Conservation (phyloP, 805 yeast species). For the Yarrowia sp. region DNA sequence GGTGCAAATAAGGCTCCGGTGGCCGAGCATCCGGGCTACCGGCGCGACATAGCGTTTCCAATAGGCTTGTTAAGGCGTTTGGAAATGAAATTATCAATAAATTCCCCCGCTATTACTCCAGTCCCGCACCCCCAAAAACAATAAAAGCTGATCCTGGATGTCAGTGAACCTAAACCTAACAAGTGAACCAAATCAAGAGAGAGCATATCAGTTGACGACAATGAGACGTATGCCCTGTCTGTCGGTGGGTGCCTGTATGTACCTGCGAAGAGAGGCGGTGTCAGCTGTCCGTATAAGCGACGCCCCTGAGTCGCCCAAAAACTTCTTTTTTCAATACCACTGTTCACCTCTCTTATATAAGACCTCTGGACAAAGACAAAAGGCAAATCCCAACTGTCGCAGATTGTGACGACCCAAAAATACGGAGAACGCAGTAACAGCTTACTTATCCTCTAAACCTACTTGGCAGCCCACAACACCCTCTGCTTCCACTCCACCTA, state of each 20-base stretch:
- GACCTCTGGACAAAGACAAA: background rate
- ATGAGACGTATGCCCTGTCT: background rate
- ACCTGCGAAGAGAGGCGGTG: background rate
- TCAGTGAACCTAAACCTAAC: constrained; percentile 10
- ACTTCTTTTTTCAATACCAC: too few species aligned
- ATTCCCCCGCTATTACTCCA: constrained; percentile 6
- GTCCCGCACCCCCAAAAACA: background rate
- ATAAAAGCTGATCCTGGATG: constrained; percentile 3
- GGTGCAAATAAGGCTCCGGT: too few species aligned
- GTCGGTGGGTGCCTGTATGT: background rate
- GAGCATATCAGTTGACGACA: background rate
- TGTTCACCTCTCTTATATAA: too few species aligned
- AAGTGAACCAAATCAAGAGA: background rate
- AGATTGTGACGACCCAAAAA: constrained; percentile 22
- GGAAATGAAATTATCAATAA: background rate
- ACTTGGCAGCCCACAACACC: constrained; percentile 24
- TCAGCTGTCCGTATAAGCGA: too few species aligned
- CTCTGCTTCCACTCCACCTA: constrained; percentile 1
- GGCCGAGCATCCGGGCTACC: too few species aligned
- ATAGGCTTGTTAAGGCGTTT: background rate
- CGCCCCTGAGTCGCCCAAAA: too few species aligned
- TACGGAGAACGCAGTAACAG: constrained; percentile 16
- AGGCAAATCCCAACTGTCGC: constrained; percentile 22
- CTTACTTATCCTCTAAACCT: constrained; percentile 15
- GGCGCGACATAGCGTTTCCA: too few species aligned